These are phyloP conservation scores for Ceratocystiopsis brevicomis DNA, from an alignment of 2,329 filamentous ascomycete species.

Conservation along the genomic window DNA sequence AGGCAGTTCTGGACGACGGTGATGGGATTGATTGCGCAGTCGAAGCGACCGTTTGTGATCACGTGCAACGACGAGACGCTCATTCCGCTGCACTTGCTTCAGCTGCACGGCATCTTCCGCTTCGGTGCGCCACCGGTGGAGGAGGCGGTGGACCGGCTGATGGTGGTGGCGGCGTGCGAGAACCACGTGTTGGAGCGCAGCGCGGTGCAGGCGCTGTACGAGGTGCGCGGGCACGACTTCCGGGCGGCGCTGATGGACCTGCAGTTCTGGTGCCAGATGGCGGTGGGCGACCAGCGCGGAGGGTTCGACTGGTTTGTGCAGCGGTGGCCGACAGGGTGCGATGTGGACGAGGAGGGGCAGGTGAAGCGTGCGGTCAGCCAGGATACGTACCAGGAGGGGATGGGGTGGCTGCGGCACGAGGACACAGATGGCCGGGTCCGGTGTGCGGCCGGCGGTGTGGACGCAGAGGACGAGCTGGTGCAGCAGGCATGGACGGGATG, in stretches of 20 bases:
- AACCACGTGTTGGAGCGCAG: constrained; percentile 58
- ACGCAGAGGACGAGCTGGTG: constrained; percentile 41
- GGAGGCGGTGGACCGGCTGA: constrained; percentile 58
- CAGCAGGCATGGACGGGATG: constrained; percentile 50
- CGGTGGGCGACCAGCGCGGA: constrained; percentile 70
- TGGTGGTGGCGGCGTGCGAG: constrained; percentile 71
- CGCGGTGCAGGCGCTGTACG: constrained; percentile 52
- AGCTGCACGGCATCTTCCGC: constrained; percentile 69
- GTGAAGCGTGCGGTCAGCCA: constrained; percentile 63
- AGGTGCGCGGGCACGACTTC: constrained; percentile 50
- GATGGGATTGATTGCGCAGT: constrained; percentile 56
- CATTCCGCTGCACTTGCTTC: constrained; percentile 56
- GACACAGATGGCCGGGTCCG: too few relatives aligned
- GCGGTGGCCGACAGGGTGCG: constrained; percentile 53
- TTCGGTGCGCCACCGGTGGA: constrained; percentile 46
- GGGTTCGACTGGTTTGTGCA: constrained; percentile 81
- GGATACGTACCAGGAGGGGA: constrained; percentile 55
- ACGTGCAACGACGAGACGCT: constrained; percentile 85
- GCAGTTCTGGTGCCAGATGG: constrained; percentile 94
- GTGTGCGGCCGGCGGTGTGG: constrained; percentile 1
- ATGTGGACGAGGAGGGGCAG: constrained; percentile 47
- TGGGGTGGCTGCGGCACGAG: constrained; percentile 43
- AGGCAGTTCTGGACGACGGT: constrained; percentile 86
- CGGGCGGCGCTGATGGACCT: constrained; percentile 68
- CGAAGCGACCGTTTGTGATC: constrained; percentile 81